Evolutionary conservation across 1,284 basidiomycete genomes (phyloP).

Genomic region (Moniliella sp.): DNA sequence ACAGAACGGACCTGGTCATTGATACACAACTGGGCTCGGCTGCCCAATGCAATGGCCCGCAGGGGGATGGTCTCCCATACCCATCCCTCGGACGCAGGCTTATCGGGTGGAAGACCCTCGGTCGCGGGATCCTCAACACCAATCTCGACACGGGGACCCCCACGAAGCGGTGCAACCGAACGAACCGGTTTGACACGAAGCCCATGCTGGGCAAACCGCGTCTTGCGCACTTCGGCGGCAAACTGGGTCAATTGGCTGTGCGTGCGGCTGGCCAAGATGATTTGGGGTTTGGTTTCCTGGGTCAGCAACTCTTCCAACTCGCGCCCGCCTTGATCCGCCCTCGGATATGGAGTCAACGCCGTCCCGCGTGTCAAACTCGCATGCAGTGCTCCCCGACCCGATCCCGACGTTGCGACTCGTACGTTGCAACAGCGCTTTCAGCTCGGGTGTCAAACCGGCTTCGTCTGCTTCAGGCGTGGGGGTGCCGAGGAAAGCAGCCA

Average conservation of each 20-base stretch:
- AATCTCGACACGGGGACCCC: not conserved
- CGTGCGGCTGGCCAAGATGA: slow-evolving; percentile 80
- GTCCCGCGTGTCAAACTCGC: slow-evolving; percentile 1
- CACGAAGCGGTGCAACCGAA: too few relatives aligned
- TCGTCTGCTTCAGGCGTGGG: not conserved
- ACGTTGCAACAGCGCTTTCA: slow-evolving; percentile 52
- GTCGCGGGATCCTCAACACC: not conserved
- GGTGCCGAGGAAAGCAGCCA: not conserved
- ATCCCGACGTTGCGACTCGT: slow-evolving; percentile 1
- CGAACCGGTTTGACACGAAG: too few relatives aligned
- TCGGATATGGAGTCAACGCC: slow-evolving; percentile 2
- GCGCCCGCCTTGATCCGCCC: slow-evolving; percentile 3
- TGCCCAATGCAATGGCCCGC: slow-evolving; percentile 43
- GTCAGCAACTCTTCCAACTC: slow-evolving; percentile 2
- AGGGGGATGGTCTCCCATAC: too few relatives aligned
- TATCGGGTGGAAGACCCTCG: not conserved
- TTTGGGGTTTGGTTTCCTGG: slow-evolving; percentile 35
- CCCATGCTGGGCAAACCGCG: slow-evolving; percentile 37
- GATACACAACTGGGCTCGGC: slow-evolving; percentile 80
- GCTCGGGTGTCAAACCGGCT: slow-evolving; percentile 47
- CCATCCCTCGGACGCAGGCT: slow-evolving; percentile 1
- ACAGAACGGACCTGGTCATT: slow-evolving; percentile 52
- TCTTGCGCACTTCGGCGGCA: slow-evolving; percentile 59
- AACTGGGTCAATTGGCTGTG: slow-evolving; percentile 85
- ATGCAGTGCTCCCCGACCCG: slow-evolving; percentile 1